Conservation (phyloP, 169 alveolate species). For the Plasmodium billcollinsi region DNA sequence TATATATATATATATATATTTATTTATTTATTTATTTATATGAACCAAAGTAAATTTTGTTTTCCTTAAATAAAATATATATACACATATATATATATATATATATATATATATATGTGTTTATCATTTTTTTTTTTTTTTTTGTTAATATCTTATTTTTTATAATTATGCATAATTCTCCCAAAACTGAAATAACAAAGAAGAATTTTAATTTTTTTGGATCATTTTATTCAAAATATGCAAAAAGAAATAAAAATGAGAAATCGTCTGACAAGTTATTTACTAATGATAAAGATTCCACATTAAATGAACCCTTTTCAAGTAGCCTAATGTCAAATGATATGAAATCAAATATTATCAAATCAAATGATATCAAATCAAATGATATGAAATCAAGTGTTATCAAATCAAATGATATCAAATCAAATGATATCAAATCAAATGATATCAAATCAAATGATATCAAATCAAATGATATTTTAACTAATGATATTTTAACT, state of each 20-base stretch:
- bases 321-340: background rate
- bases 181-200: conserved; percentile 45
- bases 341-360: background rate
- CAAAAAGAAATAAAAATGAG: conserved; percentile 28
- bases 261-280: background rate
- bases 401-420: background rate
- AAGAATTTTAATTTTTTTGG: conserved; percentile 34
- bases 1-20: too few species aligned
- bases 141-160: conserved; percentile 17
- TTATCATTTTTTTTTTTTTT: conserved; percentile 30
- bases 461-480: too few species aligned
- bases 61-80: background rate
- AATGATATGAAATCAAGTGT: background rate
- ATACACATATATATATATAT: background rate
- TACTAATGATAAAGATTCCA: conserved; percentile 3
- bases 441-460: too few species aligned
- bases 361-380: background rate
- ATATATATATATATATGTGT: background rate
- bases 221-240: conserved; percentile 38
- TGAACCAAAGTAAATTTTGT: too few species aligned
- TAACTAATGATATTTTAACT: too few species aligned
- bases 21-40: too few species aligned
- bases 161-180: conserved; percentile 42
- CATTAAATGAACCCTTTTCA: background rate
- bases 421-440: too few species aligned